Conservation (phyloP, 2,329 filamentous ascomycete species). For the Metarhizium sp. region DNA sequence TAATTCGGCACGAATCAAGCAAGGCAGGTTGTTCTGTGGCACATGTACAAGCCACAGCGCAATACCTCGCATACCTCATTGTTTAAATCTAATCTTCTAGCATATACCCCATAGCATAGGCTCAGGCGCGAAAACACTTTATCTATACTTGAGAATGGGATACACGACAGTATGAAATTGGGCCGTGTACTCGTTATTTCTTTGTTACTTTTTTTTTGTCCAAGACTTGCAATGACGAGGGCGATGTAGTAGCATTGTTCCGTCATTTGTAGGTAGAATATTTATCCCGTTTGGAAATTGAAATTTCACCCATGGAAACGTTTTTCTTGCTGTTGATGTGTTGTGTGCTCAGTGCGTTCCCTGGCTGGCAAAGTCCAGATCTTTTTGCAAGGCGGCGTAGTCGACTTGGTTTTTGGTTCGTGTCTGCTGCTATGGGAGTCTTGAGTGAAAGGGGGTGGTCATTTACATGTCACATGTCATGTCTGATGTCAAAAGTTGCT, state of each 20-base stretch:
- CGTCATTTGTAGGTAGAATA: neutral
- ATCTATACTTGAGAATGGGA: neutral
- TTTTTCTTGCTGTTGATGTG: neutral
- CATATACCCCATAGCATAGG: slow-evolving; percentile 26
- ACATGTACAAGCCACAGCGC: neutral
- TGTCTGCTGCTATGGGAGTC: too few relatives aligned
- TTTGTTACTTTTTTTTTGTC: neutral
- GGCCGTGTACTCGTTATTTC: neutral
- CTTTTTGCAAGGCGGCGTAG: too few relatives aligned
- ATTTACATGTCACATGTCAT: too few relatives aligned
- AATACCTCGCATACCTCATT: slow-evolving; percentile 4
- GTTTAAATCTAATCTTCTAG: slow-evolving; percentile 19
- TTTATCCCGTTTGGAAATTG: neutral
- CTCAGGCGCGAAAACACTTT: slow-evolving; percentile 14
- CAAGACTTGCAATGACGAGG: slow-evolving; percentile 7
- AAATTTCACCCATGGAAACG: neutral
- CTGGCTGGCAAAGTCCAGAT: too few relatives aligned
- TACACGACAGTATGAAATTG: neutral
- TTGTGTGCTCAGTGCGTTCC: neutral
- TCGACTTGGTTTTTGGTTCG: too few relatives aligned
- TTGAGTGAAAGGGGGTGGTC: too few relatives aligned
- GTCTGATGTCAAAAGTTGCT: too few relatives aligned
- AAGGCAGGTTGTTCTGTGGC: neutral
- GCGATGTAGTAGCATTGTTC: neutral
- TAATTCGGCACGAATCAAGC: neutral